Conservation (phyloP, 2,329 filamentous ascomycete genomes). For the Hymenoscyphus linearis region DNA sequence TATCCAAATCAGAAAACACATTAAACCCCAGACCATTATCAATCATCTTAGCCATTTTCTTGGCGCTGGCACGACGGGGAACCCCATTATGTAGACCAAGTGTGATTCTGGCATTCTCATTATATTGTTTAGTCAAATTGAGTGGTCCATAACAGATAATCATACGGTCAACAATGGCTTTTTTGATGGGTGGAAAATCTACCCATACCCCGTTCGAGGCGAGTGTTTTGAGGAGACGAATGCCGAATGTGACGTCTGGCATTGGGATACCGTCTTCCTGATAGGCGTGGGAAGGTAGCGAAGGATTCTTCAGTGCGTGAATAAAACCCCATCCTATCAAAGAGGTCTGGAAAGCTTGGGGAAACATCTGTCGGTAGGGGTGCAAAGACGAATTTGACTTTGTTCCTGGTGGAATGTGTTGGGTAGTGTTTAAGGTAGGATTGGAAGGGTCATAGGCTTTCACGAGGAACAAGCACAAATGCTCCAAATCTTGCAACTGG, state of each 20-base stretch:
- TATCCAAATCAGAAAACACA: neutral
- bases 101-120: conserved; percentile 12
- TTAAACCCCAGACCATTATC: conserved; percentile 20
- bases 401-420: conserved; percentile 13
- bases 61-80: neutral
- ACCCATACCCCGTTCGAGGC: conserved; percentile 16
- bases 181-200: conserved; percentile 12
- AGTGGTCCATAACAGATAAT: conserved; percentile 25
- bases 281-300: neutral
- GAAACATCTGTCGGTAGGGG: conserved; percentile 39
- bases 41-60: conserved; percentile 15
- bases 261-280: neutral
- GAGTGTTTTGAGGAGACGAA: conserved; percentile 25
- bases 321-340: conserved; percentile 47
- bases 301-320: conserved; percentile 11
- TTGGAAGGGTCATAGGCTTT: conserved; percentile 15
- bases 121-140: conserved; percentile 18
- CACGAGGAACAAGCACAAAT: conserved; percentile 45
- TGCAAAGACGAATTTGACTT: conserved; percentile 21
- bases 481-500: conserved; percentile 45
- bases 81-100: conserved; percentile 2
- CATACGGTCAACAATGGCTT: conserved; percentile 25
- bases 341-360: conserved; percentile 37
- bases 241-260: conserved; percentile 21
- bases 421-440: neutral